These are phyloP conservation scores for Fusarium verticillioides DNA, from an alignment of 2,329 filamentous ascomycete species.

Conservation along the genomic window DNA sequence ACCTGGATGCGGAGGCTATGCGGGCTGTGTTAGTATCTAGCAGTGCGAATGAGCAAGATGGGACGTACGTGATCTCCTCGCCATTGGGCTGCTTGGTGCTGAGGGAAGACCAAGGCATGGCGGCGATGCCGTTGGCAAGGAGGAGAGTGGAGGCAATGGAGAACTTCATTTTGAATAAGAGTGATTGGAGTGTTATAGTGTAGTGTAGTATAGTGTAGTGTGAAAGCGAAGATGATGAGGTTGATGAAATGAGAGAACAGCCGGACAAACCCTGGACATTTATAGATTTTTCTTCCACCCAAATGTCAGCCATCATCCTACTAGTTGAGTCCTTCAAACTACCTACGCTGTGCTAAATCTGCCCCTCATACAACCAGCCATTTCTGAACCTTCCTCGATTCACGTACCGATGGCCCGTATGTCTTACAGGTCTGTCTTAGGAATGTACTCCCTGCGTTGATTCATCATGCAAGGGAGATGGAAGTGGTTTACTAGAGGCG, in stretches of 20 bases:
- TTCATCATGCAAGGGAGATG: neutral
- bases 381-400: neutral
- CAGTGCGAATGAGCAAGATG: too few relatives aligned
- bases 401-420: neutral
- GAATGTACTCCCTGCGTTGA: neutral
- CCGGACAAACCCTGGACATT: fast-evolving
- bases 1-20: constrained; percentile 27
- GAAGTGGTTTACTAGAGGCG: fast-evolving
- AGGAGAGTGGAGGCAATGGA: neutral
- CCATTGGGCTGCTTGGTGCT: neutral
- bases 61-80: constrained; percentile 35
- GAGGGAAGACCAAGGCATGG: constrained; percentile 30
- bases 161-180: constrained; percentile 25
- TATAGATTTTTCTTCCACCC: neutral
- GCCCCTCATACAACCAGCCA: neutral
- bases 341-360: fast-evolving
- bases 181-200: too few relatives aligned
- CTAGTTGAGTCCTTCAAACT: fast-evolving
- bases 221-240: too few relatives aligned
- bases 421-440: neutral
- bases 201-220: neutral
- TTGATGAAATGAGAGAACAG: fast-evolving
- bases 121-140: constrained; percentile 19
- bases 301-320: fast-evolving
- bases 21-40: fast-evolving